Conservation (phyloP, 2,329 filamentous ascomycete species). For the Fusarium vanettenii region DNA sequence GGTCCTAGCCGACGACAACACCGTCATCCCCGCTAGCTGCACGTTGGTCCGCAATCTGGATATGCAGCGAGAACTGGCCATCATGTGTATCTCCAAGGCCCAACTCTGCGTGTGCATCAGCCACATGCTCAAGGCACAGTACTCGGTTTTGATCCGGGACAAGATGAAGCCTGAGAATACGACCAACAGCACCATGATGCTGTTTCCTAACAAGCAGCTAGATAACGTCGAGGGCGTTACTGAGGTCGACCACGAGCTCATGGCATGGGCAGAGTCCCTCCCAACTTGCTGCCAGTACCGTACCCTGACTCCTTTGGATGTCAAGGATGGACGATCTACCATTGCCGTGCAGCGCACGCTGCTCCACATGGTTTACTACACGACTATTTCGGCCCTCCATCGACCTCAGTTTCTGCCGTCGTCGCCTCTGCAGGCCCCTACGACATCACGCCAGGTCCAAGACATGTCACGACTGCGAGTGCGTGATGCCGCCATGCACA, state of each 20-base stretch:
- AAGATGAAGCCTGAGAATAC: constrained; percentile 82
- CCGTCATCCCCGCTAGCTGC: constrained; percentile 77
- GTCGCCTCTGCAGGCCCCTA: constrained; percentile 65
- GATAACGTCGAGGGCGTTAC: constrained; percentile 85
- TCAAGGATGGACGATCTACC: constrained; percentile 70
- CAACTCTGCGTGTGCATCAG: constrained; percentile 91
- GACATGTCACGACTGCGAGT: constrained; percentile 87
- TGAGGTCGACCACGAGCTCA: constrained; percentile 81
- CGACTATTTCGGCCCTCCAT: constrained; percentile 89
- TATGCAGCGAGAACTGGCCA: constrained; percentile 82
- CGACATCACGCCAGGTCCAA: constrained; percentile 75
- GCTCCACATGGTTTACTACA: constrained; percentile 93
- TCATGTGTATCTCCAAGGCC: constrained; percentile 92
- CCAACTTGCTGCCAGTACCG: constrained; percentile 78
- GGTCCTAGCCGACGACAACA: constrained; percentile 73
- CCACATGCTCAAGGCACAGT: constrained; percentile 89
- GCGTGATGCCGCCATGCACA: constrained; percentile 84
- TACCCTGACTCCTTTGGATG: constrained; percentile 63
- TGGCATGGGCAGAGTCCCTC: constrained; percentile 79
- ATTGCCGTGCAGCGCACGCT: constrained; percentile 81
- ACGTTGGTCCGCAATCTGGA: constrained; percentile 75
- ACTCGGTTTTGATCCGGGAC: constrained; percentile 88
- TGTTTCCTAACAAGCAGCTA: constrained; percentile 88
- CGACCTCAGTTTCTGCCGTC: constrained; percentile 90
- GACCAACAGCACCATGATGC: constrained; percentile 84